Conservation (phyloP, 2,329 filamentous ascomycete species). For the Coccinonectria pachysandricola region DNA sequence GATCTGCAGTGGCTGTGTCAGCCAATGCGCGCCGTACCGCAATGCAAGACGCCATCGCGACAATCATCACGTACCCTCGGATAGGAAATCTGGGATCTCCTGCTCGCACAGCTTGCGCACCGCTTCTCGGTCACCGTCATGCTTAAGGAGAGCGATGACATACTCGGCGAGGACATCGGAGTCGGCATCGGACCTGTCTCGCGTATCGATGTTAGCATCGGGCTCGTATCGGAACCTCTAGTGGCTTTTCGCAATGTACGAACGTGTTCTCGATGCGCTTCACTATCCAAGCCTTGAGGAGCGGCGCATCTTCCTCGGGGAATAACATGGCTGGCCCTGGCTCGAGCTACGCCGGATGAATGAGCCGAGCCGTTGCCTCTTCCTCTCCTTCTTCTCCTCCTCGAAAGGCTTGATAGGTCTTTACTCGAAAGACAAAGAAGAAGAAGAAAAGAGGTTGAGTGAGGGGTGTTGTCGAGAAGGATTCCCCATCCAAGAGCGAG, state of each 20-base stretch:
- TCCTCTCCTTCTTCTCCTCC: too few relatives aligned
- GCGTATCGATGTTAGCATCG: constrained; percentile 4
- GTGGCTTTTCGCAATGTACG: too few relatives aligned
- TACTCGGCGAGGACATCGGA: constrained; percentile 76
- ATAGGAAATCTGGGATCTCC: constrained; percentile 66
- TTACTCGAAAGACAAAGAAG: too few relatives aligned
- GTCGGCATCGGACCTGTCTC: constrained; percentile 63
- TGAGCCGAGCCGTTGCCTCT: too few relatives aligned
- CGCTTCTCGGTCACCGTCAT: constrained; percentile 54
- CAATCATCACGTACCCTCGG: constrained; percentile 38
- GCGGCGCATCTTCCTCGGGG: constrained; percentile 47
- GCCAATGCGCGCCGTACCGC: constrained; percentile 1
- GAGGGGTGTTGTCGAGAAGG: too few relatives aligned
- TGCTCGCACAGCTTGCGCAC: constrained; percentile 59
- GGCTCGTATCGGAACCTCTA: too few relatives aligned
- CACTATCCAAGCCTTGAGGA: constrained; percentile 68
- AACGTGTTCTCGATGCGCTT: constrained; percentile 68
- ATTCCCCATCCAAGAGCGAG: too few relatives aligned
- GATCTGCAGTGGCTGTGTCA: constrained; percentile 17
- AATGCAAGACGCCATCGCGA: neutral
- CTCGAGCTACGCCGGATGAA: neutral
- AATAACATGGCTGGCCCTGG: constrained; percentile 42
- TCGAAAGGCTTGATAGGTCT: too few relatives aligned
- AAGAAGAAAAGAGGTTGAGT: too few relatives aligned
- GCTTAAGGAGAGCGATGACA: constrained; percentile 64